Evolutionary conservation across 176 grass and related monocot genomes (phyloP).

Genomic region (Aegilops tauschii): DNA sequence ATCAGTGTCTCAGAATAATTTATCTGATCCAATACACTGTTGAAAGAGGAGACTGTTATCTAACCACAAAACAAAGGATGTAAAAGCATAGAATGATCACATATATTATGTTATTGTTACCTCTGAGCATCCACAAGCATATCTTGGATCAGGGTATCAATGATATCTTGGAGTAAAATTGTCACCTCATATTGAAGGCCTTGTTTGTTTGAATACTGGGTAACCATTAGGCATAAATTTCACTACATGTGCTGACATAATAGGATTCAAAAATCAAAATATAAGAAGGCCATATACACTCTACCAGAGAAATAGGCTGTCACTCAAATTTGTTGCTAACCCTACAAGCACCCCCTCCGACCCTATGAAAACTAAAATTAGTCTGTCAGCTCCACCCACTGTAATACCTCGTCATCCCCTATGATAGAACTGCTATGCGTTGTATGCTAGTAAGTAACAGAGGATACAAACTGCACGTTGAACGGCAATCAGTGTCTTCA

Average conservation of each 20-base stretch:
- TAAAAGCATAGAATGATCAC: conserved; percentile 5
- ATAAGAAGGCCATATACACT: background rate
- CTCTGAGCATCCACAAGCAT: conserved; percentile 75
- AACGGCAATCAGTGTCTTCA: background rate
- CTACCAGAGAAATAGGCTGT: background rate
- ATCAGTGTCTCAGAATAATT: conserved; percentile 49
- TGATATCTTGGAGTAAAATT: conserved; percentile 93
- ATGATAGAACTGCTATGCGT: background rate
- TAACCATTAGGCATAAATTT: conserved; percentile 21
- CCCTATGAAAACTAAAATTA: background rate
- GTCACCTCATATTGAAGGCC: conserved; percentile 55
- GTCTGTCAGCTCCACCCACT: background rate
- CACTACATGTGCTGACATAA: conserved; percentile 2
- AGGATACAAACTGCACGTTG: background rate
- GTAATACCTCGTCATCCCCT: background rate
- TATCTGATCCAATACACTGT: conserved; percentile 71
- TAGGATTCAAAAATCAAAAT: conserved; percentile 15
- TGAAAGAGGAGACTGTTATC: conserved; percentile 22
- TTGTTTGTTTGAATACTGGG: conserved; percentile 70
- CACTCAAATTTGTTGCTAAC: background rate
- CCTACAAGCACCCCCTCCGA: background rate
- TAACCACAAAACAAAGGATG: conserved; percentile 9
- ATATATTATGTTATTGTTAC: conserved; percentile 37
- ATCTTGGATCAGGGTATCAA: conserved; percentile 86
- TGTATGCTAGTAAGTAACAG: background rate